Percentiles rank a stretch among this genome's conserved stretches.
These are phyloP conservation scores for Macrotyloma uniflorum DNA, from an alignment of 306 rosid genomes.

Conservation along the genomic window DNA sequence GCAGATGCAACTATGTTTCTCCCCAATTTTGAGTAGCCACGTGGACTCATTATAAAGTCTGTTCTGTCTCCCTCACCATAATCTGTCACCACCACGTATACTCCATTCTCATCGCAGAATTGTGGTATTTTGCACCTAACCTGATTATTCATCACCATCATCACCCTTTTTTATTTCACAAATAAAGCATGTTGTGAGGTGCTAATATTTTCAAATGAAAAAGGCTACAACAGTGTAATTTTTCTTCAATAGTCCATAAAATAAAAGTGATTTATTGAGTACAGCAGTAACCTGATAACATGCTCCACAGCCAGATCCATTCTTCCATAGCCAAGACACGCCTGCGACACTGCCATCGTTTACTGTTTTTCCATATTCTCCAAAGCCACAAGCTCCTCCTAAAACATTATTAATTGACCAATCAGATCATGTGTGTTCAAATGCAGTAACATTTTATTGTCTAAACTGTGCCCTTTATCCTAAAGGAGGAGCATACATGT, in stretches of 20 bases:
- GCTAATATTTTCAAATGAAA: background rate
- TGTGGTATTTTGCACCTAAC: slow-evolving; percentile 51
- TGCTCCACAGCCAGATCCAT: slow-evolving; percentile 95
- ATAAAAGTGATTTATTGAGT: background rate
- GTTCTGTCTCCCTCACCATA: slow-evolving; percentile 57
- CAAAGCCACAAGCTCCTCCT: slow-evolving; percentile 96
- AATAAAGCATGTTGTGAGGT: background rate
- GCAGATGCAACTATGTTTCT: slow-evolving; percentile 42
- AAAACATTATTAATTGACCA: slow-evolving; percentile 12
- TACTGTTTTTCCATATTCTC: slow-evolving; percentile 73
- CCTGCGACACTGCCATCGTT: slow-evolving; percentile 81
- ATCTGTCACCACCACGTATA: slow-evolving; percentile 55
- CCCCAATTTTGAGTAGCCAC: slow-evolving; percentile 47
- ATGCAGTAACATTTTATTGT: background rate
- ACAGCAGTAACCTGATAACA: slow-evolving; percentile 73
- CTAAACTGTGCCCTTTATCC: background rate
- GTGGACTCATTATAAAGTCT: slow-evolving; percentile 54
- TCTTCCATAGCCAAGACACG: slow-evolving; percentile 69
- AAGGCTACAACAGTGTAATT: background rate
- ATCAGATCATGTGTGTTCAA: background rate
- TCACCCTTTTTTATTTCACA: slow-evolving; percentile 12
- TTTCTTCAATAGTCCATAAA: background rate
- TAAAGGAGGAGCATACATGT: background rate
- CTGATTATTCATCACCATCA: slow-evolving; percentile 34
- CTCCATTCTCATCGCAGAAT: slow-evolving; percentile 51